These are phyloP conservation scores for Leccinellum albellum DNA, from an alignment of 768 basidiomycete genomes.

Conservation along the genomic window DNA sequence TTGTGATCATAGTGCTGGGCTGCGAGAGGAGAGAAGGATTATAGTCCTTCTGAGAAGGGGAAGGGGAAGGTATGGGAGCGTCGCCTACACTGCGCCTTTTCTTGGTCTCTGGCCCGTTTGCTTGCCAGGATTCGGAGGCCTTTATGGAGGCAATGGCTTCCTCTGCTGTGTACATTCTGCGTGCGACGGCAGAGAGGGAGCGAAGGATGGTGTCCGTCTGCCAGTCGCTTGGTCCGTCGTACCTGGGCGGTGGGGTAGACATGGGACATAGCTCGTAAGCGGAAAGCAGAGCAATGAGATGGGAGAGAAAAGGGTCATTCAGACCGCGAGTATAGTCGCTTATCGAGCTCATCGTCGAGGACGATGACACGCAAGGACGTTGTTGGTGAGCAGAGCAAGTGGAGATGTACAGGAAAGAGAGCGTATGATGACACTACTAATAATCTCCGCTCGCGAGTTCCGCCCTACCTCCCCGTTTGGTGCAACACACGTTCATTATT, in stretches of 20 bases:
- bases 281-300: slow-evolving; percentile 57
- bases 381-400: not conserved
- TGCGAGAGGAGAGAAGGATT: slow-evolving; percentile 16
- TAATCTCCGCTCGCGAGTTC: slow-evolving; percentile 20
- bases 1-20: slow-evolving; percentile 23
- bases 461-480: too few relatives aligned
- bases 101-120: slow-evolving; percentile 40
- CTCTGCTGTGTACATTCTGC: slow-evolving; percentile 56
- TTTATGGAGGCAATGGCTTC: slow-evolving; percentile 40
- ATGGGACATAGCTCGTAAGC: slow-evolving; percentile 54
- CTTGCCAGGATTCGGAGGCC: slow-evolving; percentile 32
- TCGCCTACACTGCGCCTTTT: slow-evolving; percentile 42
- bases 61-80: slow-evolving; percentile 31
- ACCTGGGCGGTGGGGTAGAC: slow-evolving; percentile 48
- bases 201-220: slow-evolving; percentile 56
- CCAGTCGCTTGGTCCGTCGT: slow-evolving; percentile 54
- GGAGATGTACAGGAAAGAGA: slow-evolving; percentile 1
- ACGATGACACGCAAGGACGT: slow-evolving; percentile 11
- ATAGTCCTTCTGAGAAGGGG: slow-evolving; percentile 27
- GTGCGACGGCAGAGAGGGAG: slow-evolving; percentile 46
- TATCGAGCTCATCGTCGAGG: slow-evolving; percentile 34
- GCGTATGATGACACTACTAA: not conserved
- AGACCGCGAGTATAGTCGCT: slow-evolving; percentile 17
- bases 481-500: not conserved
- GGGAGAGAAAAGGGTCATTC: slow-evolving; percentile 43